Evolutionary conservation across 2,329 filamentous ascomycete species (phyloP), one percentile per base, ranked within the genome.

Genomic region (Hymenotorrendiella dingleyae): DNA sequence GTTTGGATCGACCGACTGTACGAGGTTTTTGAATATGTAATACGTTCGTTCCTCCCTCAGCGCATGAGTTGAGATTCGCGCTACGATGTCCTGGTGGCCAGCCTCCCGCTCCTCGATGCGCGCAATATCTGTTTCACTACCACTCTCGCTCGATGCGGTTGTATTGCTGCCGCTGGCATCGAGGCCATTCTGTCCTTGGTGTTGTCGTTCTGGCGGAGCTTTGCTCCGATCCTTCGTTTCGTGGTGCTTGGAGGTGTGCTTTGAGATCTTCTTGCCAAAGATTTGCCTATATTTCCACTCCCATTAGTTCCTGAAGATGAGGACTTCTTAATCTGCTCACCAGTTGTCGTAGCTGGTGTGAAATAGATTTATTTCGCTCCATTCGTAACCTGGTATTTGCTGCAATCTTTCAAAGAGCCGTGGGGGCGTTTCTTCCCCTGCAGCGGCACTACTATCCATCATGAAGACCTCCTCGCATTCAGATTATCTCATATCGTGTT

Each of bases 261-360:
- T 12, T 10, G 14, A 23, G 26, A 42, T 42, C 26, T 55, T 80
- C 55, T 67, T 80, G 61, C 82, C 84, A 51, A 72, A 76, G 54
- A 84, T 73, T 63, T 86, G 81, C 78, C 77, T 80, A 53, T n/a
- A 42, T 34, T 12, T 40, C 20, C 19, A n/a, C n/a, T n/a, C n/a
- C n/a, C n/a, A n/a, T n/a, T n/a, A n/a, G 27, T 19, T n/a, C 9
- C 27, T 28, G 32, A 30, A 43, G 41, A 35, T 19, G 6, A 21
- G 17, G 34, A 22, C 45, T 3, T 19, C 24, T 9, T 7, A 14
- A 28, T 6, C 39, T 27, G 22, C 35, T 30, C 28, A 80, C 88
- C 90, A 97, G 68, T 90, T 89, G 63, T 94, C 88, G 65, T 95
- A 96, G 56, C 82, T 87, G 38, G 76, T 76, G 59, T 82, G 79